Percentiles rank a stretch among this genome's conserved stretches.
phyloP scores from a whole-genome alignment of 2,329 filamentous ascomycete species.

The Colletotrichum sublineola region DNA sequence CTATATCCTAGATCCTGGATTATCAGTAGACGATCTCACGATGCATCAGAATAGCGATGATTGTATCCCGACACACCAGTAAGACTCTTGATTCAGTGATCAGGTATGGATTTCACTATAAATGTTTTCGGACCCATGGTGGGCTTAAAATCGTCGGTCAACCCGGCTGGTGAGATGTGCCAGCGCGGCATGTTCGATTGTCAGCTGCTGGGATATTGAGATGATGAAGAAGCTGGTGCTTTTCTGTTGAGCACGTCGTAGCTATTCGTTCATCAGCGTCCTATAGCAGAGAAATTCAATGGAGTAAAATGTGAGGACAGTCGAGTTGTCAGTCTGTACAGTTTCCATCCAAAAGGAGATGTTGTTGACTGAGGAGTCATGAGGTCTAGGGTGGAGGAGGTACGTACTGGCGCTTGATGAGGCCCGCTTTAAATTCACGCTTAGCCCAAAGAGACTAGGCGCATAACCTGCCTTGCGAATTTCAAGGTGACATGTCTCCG shows the following conservation, averaged over 20 bases:
- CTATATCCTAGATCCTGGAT: conserved; percentile 6
- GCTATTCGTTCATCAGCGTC: accelerated
- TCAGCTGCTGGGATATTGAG: not conserved
- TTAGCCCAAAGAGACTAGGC: conserved; percentile 22
- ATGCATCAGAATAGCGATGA: conserved; percentile 3
- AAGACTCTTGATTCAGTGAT: not conserved
- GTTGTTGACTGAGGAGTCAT: not conserved
- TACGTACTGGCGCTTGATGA: not conserved
- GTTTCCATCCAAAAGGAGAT: no score
- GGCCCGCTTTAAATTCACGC: conserved; percentile 21
- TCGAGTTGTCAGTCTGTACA: not conserved
- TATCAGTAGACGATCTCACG: conserved; percentile 21
- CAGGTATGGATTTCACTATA: not conserved
- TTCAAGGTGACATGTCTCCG: conserved; percentile 40
- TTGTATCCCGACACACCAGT: not conserved
- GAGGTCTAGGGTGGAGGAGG: not conserved
- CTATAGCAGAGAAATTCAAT: no score
- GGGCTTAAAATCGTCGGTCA: no score
- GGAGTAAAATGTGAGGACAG: not conserved
- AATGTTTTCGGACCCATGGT: no score
- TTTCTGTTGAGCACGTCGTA: not conserved
- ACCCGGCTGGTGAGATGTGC: no score
- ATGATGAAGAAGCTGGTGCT: no score
- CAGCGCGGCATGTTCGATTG: not conserved
- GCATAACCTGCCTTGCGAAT: conserved; percentile 42